A percentile compares a stretch with the other conserved stretches of the same genome.
Conservation (phyloP, 1,284 basidiomycete species). For the Rhodotorula sp. region DNA sequence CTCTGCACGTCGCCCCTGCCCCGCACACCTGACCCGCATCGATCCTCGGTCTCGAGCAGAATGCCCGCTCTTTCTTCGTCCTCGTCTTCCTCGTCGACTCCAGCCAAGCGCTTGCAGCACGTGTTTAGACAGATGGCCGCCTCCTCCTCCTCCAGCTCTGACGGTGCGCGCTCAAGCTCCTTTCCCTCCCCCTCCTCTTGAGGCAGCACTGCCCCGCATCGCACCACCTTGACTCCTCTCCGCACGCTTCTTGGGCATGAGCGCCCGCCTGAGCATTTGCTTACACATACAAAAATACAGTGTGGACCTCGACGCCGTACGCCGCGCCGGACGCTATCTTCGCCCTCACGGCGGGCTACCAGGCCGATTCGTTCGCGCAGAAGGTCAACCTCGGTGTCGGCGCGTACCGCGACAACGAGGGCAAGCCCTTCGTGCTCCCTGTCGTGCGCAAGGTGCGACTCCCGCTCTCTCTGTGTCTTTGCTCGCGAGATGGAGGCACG, state of each 20-base stretch:
- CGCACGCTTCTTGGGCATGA: not conserved
- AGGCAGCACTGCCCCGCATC: not conserved
- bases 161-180: slow-evolving; percentile 5
- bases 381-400: slow-evolving; percentile 93
- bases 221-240: not conserved
- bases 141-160: slow-evolving; percentile 4
- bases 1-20: not conserved
- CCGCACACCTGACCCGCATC: not conserved
- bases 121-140: slow-evolving; percentile 10
- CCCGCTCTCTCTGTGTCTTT: not conserved
- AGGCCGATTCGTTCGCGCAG: slow-evolving; percentile 72
- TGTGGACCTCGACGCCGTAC: slow-evolving; percentile 56
- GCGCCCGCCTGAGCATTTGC: not conserved
- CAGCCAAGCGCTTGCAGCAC: slow-evolving; percentile 9
- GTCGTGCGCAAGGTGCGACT: slow-evolving; percentile 75
- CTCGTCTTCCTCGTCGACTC: not conserved
- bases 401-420: slow-evolving; percentile 82
- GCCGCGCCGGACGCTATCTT: slow-evolving; percentile 79
- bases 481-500: not conserved
- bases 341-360: slow-evolving; percentile 84
- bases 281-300: not conserved
- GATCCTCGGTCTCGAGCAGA: not conserved
- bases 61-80: not conserved
- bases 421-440: slow-evolving; percentile 88
- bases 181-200: not conserved